Percentiles rank a stretch among this genome's conserved stretches.
phyloP scores from a whole-genome alignment of 2,329 filamentous ascomycete genomes.

The Paecilomyces formosus region DNA sequence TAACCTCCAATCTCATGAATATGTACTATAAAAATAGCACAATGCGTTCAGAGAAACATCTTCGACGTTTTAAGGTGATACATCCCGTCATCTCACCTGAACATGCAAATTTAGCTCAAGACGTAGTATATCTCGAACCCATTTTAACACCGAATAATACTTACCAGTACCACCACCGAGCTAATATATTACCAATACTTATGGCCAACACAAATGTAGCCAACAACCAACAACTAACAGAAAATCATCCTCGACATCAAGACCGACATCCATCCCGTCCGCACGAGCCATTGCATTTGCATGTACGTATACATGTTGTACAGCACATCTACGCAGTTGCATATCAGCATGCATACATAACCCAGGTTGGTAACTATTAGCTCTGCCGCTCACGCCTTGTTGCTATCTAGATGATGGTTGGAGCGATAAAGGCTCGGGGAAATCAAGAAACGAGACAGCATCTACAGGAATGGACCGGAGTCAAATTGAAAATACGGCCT shows the following conservation, averaged over 20 bases:
- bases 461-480: background rate
- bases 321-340: background rate
- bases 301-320: background rate
- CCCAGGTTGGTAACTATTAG: background rate
- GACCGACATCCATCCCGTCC: background rate
- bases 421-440: background rate
- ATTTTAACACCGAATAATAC: too few species aligned
- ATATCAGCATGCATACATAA: background rate
- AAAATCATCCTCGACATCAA: background rate
- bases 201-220: too few species aligned
- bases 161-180: too few species aligned
- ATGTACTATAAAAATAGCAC: too few species aligned
- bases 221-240: too few species aligned
- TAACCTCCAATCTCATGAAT: too few species aligned
- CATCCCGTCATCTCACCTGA: too few species aligned
- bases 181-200: too few species aligned
- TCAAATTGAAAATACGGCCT: background rate
- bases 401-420: background rate
- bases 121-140: too few species aligned
- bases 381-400: background rate
- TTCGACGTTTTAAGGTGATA: too few species aligned
- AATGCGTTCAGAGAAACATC: too few species aligned
- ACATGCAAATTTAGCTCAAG: too few species aligned
- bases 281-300: background rate
- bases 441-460: background rate